Evolutionary conservation across 1,284 basidiomycete genomes (phyloP).

Genomic region (Rhodotorula sp.): DNA sequence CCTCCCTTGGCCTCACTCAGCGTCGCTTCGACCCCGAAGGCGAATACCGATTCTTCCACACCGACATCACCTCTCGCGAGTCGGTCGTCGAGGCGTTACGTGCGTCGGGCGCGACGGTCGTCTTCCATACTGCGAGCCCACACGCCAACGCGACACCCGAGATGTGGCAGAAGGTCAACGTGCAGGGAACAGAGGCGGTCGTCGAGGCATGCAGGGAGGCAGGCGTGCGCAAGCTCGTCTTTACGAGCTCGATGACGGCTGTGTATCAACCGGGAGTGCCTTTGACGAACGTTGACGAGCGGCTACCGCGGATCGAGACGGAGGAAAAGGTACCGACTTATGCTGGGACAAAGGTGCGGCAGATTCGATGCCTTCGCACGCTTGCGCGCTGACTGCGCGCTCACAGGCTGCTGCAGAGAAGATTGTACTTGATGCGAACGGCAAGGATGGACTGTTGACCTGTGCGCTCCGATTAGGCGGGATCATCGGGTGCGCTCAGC

Average conservation of each 20-base stretch:
- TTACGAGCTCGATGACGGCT: conserved; percentile 91
- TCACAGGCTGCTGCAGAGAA: conserved; percentile 71
- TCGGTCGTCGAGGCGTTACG: conserved; percentile 67
- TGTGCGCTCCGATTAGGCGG: conserved; percentile 88
- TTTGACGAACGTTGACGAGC: conserved; percentile 85
- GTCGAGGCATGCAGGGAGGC: conserved; percentile 71
- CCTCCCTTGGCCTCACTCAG: conserved; percentile 62
- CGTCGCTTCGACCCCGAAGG: conserved; percentile 60
- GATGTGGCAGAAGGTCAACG: conserved; percentile 88
- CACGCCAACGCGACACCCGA: conserved; percentile 61
- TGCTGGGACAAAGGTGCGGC: conserved; percentile 64
- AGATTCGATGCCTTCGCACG: neutral
- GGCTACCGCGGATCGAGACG: conserved; percentile 67
- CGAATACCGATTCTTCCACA: conserved; percentile 35
- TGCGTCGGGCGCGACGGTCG: conserved; percentile 75
- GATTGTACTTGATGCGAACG: conserved; percentile 80
- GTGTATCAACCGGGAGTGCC: conserved; percentile 76
- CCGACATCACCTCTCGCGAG: conserved; percentile 74
- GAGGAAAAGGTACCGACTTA: conserved; percentile 19
- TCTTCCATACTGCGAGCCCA: conserved; percentile 95
- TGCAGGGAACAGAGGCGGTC: conserved; percentile 81
- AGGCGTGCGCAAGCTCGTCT: conserved; percentile 82
- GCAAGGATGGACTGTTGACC: conserved; percentile 74
- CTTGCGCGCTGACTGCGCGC: rapidly evolving
- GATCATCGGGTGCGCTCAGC: conserved; percentile 81